Conservation (phyloP, 1,139 yeast species). For the Pneumocystis canis region DNA sequence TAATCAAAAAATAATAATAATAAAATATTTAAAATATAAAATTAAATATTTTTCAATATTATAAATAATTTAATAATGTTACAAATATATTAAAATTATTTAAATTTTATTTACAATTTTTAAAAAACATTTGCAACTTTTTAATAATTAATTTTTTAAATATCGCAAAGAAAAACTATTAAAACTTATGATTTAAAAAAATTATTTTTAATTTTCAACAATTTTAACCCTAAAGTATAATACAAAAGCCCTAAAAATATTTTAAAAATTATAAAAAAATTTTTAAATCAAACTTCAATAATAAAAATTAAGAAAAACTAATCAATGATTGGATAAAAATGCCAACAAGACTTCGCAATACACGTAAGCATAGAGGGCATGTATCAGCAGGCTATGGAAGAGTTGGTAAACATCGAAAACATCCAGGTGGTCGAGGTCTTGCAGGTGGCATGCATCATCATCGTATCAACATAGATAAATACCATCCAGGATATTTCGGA, state of each 20-base stretch:
- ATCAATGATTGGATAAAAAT: conserved; percentile 27
- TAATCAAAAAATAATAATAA: too few relatives aligned
- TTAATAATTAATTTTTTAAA: too few relatives aligned
- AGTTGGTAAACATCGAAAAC: conserved; percentile 99
- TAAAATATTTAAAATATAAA: too few relatives aligned
- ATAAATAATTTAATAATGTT: too few relatives aligned
- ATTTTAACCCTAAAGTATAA: background rate
- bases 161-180: background rate
- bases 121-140: too few relatives aligned
- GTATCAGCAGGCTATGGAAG: conserved; percentile 99
- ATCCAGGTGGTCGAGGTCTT: conserved; percentile 99
- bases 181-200: too few relatives aligned
- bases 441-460: conserved; percentile 84
- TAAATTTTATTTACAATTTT: too few relatives aligned
- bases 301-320: background rate
- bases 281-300: background rate
- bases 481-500: conserved; percentile 99
- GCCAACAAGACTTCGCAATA: conserved; percentile 99
- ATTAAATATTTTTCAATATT: too few relatives aligned
- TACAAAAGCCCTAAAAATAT: background rate
- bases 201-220: background rate
- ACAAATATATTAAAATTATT: too few relatives aligned
- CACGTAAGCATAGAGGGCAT: conserved; percentile 99
- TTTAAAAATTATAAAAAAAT: too few relatives aligned
- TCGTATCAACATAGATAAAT: conserved; percentile 38